These are phyloP conservation scores for Penicillium robsamsonii DNA, from an alignment of 495 filamentous ascomycete species.

Conservation along the genomic window DNA sequence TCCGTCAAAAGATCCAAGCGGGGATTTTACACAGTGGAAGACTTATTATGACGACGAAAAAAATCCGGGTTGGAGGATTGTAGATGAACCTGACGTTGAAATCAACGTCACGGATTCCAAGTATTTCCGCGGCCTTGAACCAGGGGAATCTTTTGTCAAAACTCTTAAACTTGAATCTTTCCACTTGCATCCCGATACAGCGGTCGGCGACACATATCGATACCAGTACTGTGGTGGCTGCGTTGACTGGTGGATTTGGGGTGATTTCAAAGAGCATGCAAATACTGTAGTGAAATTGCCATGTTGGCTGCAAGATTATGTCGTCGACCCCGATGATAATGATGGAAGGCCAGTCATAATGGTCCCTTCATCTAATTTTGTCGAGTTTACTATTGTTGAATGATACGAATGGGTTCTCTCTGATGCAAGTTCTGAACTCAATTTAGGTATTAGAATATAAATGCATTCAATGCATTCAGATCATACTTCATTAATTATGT, in stretches of 20 bases:
- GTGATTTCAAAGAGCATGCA: slow-evolving; percentile 11
- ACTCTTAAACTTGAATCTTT: background rate
- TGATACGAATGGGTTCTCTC: no score
- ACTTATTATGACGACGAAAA: slow-evolving; percentile 3
- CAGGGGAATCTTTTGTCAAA: slow-evolving; percentile 2
- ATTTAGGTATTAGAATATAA: no score
- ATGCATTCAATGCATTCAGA: no score
- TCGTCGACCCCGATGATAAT: slow-evolving; percentile 17
- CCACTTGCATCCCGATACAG: background rate
- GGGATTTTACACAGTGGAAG: background rate
- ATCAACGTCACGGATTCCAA: slow-evolving; percentile 3
- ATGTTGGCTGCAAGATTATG: slow-evolving; percentile 11
- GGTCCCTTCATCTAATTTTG: background rate
- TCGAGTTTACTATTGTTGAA: slow-evolving; percentile 4
- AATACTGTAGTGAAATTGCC: slow-evolving; percentile 14
- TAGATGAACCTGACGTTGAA: slow-evolving; percentile 8
- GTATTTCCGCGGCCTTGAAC: slow-evolving; percentile 4
- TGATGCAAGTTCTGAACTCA: no score
- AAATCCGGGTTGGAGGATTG: background rate
- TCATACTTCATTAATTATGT: no score
- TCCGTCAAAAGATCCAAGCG: background rate
- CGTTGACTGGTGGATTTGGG: background rate
- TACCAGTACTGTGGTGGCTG: no score
- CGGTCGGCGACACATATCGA: background rate
- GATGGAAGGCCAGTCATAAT: slow-evolving; percentile 11